phyloP scores from a whole-genome alignment of 225 moss, liverwort and hornwort genomes.

The Climacium dendroides region DNA sequence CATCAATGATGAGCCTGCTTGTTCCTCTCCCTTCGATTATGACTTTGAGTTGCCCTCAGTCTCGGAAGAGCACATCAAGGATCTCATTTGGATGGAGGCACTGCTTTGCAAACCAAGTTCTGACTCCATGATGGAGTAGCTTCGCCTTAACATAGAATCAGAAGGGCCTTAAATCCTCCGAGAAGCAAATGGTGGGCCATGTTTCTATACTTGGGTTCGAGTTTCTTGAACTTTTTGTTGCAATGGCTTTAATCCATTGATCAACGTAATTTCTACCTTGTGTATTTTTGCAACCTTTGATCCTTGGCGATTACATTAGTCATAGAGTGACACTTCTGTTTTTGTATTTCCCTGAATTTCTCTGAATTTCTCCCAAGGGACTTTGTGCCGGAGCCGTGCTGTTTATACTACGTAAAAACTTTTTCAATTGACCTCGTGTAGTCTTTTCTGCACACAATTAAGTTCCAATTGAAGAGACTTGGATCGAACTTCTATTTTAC shows the following conservation, averaged over 20 bases:
- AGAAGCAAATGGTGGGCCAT: not conserved
- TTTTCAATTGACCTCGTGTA: not conserved
- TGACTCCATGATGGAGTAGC: slow-evolving; percentile 1
- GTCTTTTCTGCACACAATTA: not conserved
- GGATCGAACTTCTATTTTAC: not conserved
- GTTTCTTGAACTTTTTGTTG: not conserved
- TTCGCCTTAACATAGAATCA: not conserved
- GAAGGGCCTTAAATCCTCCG: not conserved
- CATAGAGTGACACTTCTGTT: not conserved
- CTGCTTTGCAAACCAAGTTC: slow-evolving; percentile 1
- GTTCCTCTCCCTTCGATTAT: slow-evolving; percentile 15
- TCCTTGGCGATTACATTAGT: not conserved
- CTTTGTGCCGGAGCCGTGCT: not conserved
- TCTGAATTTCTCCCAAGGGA: not conserved
- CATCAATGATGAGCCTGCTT: slow-evolving; percentile 29
- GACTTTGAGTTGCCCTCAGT: slow-evolving; percentile 39
- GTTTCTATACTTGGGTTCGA: not conserved
- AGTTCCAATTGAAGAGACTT: not conserved
- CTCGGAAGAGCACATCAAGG: slow-evolving; percentile 49
- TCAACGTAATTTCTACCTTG: not conserved
- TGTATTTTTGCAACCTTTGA: not conserved
- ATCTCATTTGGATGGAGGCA: slow-evolving; percentile 35
- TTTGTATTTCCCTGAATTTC: too few species aligned
- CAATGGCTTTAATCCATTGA: not conserved
- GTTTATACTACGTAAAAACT: not conserved